A percentile compares a stretch with the other conserved stretches of the same genome.
phyloP scores from a whole-genome alignment of 495 filamentous ascomycete species.

The Penicillium cinerascens region DNA sequence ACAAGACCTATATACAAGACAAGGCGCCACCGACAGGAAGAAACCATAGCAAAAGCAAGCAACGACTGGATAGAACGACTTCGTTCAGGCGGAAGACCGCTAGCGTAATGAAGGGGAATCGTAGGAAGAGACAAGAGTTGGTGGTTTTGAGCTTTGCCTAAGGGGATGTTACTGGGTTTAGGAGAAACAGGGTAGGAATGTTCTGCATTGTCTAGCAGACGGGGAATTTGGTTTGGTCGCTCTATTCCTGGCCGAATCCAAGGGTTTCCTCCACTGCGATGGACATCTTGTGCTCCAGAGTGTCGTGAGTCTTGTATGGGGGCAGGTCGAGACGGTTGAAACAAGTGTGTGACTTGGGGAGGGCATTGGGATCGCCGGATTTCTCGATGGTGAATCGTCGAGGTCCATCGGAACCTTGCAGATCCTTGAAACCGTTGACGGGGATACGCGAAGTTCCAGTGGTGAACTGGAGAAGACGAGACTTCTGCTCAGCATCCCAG shows the following conservation, averaged over 20 bases:
- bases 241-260: conserved; percentile 96
- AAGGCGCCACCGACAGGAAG: conserved; percentile 2
- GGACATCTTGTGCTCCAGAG: conserved; percentile 81
- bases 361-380: conserved; percentile 79
- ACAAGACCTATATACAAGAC: conserved; percentile 14
- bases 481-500: conserved; percentile 99
- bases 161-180: conserved; percentile 6
- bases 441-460: conserved; percentile 97
- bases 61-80: conserved; percentile 7
- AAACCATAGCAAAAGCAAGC: background rate
- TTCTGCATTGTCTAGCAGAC: background rate
- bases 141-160: background rate
- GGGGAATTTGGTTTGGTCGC: background rate
- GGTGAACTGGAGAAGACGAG: conserved; percentile 90
- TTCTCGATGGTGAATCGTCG: conserved; percentile 98
- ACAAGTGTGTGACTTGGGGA: conserved; percentile 97
- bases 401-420: conserved; percentile 95
- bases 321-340: conserved; percentile 98
- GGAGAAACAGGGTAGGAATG: background rate
- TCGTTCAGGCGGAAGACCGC: conserved; percentile 2
- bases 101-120: background rate
- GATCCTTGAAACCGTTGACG: conserved; percentile 99
- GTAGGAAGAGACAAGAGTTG: conserved; percentile 2
- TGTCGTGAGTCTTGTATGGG: conserved; percentile 84
- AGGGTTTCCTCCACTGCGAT: conserved; percentile 98